Base-by-base conservation (phyloP, 164 flowering plant genomes). In the Annona cherimola region DNA sequence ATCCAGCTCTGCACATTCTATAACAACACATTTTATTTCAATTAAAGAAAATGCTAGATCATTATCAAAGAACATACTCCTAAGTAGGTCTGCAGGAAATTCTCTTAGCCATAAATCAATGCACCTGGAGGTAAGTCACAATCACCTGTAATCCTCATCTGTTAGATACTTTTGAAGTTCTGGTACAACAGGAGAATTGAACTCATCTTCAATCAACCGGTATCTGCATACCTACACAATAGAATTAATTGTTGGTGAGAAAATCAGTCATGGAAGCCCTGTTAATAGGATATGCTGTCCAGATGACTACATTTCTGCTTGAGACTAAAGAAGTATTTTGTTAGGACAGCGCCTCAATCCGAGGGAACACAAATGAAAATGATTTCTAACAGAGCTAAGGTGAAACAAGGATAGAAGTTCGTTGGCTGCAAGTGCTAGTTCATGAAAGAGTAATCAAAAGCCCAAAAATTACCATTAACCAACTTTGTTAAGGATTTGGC, bases 121-220 rank as follows among this genome's bases (percentile, higher is more conserved):
- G 71, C 60, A 66, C 60, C 50, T 40, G 67, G 46, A 61, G 14
- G 4, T 61, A 50, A 62, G 42, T n/a, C 18, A 20, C 6, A 68
- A 68, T 50, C 74, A 96, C 99, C 97, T 89, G 87, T 80, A 92
- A 57, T 96, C 97, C 78, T 96, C 97, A 78, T 96, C 97, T 35
- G 88, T 85, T 41, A 93, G 75, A 82, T 86, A 89, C 84, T 90
- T 96, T 75, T 92, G 98, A 44, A 96, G 73, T 79, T 92, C 93
- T 54, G 88, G 61, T 40, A 81, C 77, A 44, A 71, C 71, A 45
- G 99, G 99, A 70, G 88, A 83, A 69, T 76, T 89, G 69, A 86
- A 88, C 80, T 96, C 99, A 46, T 93, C 97, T 77, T 91, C 97
- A 72, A 93, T 74, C 5, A 71, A 75, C 44, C 94, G 97, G 76